A percentile compares a stretch with the other conserved stretches of the same genome.
Evolutionary conservation across 805 yeast genomes (phyloP).

Genomic region (Tetrapisispora phaffii): DNA sequence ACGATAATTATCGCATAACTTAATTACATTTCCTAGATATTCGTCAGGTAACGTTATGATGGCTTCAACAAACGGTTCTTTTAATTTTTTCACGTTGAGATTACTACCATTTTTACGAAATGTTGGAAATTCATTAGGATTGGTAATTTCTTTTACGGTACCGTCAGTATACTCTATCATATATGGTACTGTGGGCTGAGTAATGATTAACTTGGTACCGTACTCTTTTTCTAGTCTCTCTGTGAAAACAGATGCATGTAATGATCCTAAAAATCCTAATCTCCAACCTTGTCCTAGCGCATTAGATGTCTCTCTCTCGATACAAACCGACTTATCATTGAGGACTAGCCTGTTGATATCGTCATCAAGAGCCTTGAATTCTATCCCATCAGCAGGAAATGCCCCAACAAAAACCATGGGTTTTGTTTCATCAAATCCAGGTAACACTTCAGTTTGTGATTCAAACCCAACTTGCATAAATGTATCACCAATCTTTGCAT

Average conservation of each 20-base stretch:
- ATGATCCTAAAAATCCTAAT: slow-evolving; percentile 84
- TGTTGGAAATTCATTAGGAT: slow-evolving; percentile 72
- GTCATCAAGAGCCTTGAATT: slow-evolving; percentile 82
- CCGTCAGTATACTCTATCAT: slow-evolving; percentile 63
- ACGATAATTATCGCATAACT: slow-evolving; percentile 72
- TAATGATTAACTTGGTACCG: slow-evolving; percentile 83
- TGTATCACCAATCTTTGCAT: slow-evolving; percentile 89
- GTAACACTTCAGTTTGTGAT: slow-evolving; percentile 60
- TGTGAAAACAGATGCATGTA: slow-evolving; percentile 90
- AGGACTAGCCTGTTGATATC: slow-evolving; percentile 78
- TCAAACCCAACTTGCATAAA: slow-evolving; percentile 50
- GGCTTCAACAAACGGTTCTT: slow-evolving; percentile 87
- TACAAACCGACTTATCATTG: slow-evolving; percentile 84
- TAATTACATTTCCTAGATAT: slow-evolving; percentile 77
- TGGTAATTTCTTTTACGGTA: slow-evolving; percentile 54
- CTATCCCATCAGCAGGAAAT: slow-evolving; percentile 90
- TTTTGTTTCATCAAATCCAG: slow-evolving; percentile 93
- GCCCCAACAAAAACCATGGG: slow-evolving; percentile 99
- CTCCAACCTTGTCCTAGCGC: slow-evolving; percentile 98
- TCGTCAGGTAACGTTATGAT: slow-evolving; percentile 87
- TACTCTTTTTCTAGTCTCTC: slow-evolving; percentile 89
- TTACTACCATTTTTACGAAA: slow-evolving; percentile 19
- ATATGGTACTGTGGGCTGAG: slow-evolving; percentile 95
- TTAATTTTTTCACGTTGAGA: slow-evolving; percentile 32
- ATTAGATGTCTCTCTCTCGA: slow-evolving; percentile 82